Percentiles rank a stretch among this genome's conserved stretches.
Conservation (phyloP, 2,329 filamentous ascomycete genomes). For the Verticillium nubilum region DNA sequence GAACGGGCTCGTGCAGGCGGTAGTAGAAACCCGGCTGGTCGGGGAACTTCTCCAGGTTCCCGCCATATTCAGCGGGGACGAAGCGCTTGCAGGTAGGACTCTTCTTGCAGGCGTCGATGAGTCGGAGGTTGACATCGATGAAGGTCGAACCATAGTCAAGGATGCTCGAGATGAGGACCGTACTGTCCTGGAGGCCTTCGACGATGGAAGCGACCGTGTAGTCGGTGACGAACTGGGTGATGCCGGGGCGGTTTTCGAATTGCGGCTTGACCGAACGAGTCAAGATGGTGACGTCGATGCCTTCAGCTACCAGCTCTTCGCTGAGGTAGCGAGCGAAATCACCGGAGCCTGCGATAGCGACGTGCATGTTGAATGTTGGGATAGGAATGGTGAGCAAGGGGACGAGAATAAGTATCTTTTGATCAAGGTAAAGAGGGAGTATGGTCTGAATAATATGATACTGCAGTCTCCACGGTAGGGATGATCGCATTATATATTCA, state of each 20-base stretch:
- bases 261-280: conserved; percentile 8
- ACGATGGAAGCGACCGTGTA: conserved; percentile 2
- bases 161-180: conserved; percentile 11
- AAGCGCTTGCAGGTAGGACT: conserved; percentile 11
- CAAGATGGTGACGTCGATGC: conserved; percentile 7
- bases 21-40: conserved; percentile 12
- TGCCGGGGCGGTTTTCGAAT: conserved; percentile 3
- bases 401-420: too few relatives aligned
- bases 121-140: conserved; percentile 8
- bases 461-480: too few relatives aligned
- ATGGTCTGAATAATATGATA: neutral
- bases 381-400: neutral
- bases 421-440: too few relatives aligned
- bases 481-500: neutral
- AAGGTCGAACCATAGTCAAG: conserved; percentile 6
- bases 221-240: conserved; percentile 2
- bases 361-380: neutral
- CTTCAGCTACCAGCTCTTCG: conserved; percentile 7
- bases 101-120: conserved; percentile 10
- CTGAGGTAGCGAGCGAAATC: conserved; percentile 10
- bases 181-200: conserved; percentile 3
- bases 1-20: conserved; percentile 2
- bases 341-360: conserved; percentile 13
- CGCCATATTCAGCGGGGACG: conserved; percentile 12
- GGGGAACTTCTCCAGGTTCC: conserved; percentile 8